Base-by-base conservation (phyloP, 176 grass and related monocot species). In the Pontederia paniculata region DNA sequence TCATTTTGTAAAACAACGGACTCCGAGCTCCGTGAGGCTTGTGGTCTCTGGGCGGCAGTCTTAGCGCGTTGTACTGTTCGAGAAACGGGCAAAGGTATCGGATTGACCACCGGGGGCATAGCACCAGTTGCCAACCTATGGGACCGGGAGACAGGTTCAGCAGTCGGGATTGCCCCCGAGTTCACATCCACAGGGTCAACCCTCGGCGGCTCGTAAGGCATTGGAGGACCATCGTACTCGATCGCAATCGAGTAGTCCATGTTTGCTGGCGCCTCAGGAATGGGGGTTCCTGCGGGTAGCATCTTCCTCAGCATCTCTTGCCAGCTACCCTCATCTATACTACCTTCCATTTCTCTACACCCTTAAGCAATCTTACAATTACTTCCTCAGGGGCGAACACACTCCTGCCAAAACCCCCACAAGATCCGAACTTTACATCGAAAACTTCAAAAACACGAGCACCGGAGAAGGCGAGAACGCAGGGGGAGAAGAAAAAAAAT, bases 191-290 rank as follows among this genome's bases (percentile, higher is more conserved):
- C 80, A 0, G 91, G 91, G 44, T 89, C 74, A 50, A 90, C 84
- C 68, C 68, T 63, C 2, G 86, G 91, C 62, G 90, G 83, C 68
- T 97, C 86, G 50, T 97, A 84, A 9, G 93, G 52, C 3, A 97
- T 80, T n/a, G 80, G 86, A 0, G 91, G 86, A 8, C 86, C 93
- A 23, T 88, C 80, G 41, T 97, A 97, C 83, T 88, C 83, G 46
- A 97, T 68, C 28, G 93, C 93, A 62, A 97, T 84, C 53, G 93
- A 97, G 71, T 97, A 97, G 53, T 97, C 86, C 0, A 97, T 83
- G 70, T 90, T 84, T 1, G 55, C 50, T 12, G 74, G 71, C 16
- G 77, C 68, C 70, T 90, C 91, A 3, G 91, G 93, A 65, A 97
- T 97, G 31, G 80, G 60, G 3, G 93, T 73, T 57, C 91, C 93